Evolutionary conservation across 1,284 basidiomycete genomes (phyloP), one percentile per base, ranked within the genome.

Genomic region (Fereydounia khargensis): DNA sequence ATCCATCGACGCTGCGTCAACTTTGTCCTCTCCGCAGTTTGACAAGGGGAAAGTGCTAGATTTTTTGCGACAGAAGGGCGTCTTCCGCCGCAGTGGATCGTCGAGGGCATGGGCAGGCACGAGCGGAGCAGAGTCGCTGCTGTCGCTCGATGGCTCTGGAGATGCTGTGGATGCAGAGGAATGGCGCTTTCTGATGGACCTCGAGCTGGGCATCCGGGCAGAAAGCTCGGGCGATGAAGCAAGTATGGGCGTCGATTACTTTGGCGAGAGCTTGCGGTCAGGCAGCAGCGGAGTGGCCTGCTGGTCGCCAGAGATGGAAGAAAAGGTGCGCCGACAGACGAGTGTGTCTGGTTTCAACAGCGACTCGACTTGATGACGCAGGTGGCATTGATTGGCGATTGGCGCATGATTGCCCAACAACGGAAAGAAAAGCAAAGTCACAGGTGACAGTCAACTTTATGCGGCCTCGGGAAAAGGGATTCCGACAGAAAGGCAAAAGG

Each of bases 251-350:
- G 43, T 46, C 3, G 53, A 61, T 22, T 61, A 52, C 18, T 61
- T 61, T 18, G 53, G 58, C n/a, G 48, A 61, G 30, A 39, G 42
- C 8, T 25, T 22, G 13, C 24, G 27, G 22, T 6, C 30, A 7
- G 39, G 39, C 31, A 34, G 9, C 16, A 36, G 43, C 16, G 47
- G 39, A 1, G 57, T 60, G 3, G 58, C 58, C 8, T 61, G 58
- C 28, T 61, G 58, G 58, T 42, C 46, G n/a, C 57, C 57, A 4
- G 16, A 47, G 3, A 50, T 60, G 52, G 57, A 60, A 22, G 39
- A 42, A 10, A 39, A 39, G 6, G 32, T 52, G 2, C 16, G 55
- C 3, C 25, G 35, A 14, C 42, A 33, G 21, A 58, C 55, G 9
- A 46, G 16, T 11, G 42, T n/a, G n/a, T n/a, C n/a, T n/a, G n/a